Percentiles rank a stretch among this genome's conserved stretches.
phyloP scores from a whole-genome alignment of 495 filamentous ascomycete genomes.

The Durotheca rogersii region DNA sequence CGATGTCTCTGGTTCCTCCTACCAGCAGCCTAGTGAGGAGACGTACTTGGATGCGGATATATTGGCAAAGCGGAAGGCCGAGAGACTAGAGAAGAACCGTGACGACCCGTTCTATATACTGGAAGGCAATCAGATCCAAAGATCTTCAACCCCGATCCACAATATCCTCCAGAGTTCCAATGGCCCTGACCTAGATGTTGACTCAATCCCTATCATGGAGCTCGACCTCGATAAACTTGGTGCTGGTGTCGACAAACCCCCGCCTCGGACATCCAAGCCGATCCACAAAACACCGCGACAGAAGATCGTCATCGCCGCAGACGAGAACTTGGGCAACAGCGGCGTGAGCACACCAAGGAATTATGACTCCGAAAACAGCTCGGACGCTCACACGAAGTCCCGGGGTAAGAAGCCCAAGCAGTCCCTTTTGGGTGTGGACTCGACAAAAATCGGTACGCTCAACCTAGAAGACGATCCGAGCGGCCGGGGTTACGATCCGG shows the following conservation, averaged over 20 bases:
- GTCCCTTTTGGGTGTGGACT: conserved; percentile 77
- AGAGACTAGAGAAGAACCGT: conserved; percentile 73
- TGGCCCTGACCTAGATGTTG: conserved; percentile 78
- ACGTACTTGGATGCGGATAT: conserved; percentile 64
- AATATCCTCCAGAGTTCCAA: conserved; percentile 67
- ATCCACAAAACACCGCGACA: conserved; percentile 41
- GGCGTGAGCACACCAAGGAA: conserved; percentile 45
- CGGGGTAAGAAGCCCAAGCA: conserved; percentile 46
- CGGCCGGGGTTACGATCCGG: conserved; percentile 45
- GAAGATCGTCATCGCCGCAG: conserved; percentile 60
- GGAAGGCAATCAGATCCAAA: conserved; percentile 50
- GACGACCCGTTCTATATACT: conserved; percentile 96
- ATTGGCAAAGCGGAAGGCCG: conserved; percentile 60
- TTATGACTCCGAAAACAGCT: conserved; percentile 49
- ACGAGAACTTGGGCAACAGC: conserved; percentile 55
- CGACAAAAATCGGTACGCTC: conserved; percentile 69
- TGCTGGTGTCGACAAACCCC: conserved; percentile 28
- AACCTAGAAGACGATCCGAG: conserved; percentile 55
- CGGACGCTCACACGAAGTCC: conserved; percentile 38
- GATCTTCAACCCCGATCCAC: conserved; percentile 66
- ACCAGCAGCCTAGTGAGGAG: conserved; percentile 61
- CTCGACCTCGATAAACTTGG: conserved; percentile 65
- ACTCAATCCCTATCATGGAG: conserved; percentile 92
- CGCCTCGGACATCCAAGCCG: conserved; percentile 11
- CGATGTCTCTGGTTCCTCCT: conserved; percentile 59